These are phyloP conservation scores for Naegleria lovaniensis DNA, from an alignment of 208 protist species.

Conservation along the genomic window DNA sequence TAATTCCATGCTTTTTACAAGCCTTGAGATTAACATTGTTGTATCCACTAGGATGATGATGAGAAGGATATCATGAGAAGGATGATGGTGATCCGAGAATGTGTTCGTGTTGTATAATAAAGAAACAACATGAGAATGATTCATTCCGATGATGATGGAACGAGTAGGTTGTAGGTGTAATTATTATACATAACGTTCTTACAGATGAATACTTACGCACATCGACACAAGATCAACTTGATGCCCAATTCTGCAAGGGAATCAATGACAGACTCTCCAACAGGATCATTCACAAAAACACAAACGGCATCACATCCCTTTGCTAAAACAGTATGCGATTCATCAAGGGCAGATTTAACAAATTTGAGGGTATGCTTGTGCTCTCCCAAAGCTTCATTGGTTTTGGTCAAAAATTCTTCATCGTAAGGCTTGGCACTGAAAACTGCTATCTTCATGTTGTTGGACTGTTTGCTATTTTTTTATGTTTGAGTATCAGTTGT, in stretches of 20 bases:
- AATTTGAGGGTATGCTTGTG: background rate
- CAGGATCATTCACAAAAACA: conserved; percentile 18
- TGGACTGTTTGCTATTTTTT: background rate
- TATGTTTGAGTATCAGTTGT: too few relatives aligned
- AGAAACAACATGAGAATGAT: background rate
- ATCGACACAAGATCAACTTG: background rate
- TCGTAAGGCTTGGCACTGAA: background rate
- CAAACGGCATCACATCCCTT: background rate
- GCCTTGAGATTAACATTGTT: conserved; percentile 26
- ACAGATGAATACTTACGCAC: background rate
- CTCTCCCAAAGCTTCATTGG: background rate
- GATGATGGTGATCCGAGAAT: background rate
- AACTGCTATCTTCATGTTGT: background rate
- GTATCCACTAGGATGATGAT: background rate
- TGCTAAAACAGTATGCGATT: background rate
- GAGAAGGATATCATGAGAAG: too few relatives aligned
- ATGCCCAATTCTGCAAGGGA: background rate
- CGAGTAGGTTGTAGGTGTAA: too few relatives aligned
- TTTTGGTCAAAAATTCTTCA: background rate
- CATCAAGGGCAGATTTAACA: background rate
- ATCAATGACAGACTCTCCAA: background rate
- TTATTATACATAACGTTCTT: too few relatives aligned
- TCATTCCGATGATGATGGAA: background rate
- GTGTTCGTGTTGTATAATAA: background rate
- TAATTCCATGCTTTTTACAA: background rate